Percentiles rank a stretch among this genome's conserved stretches.
phyloP scores from a whole-genome alignment of 192 early-diverging fungal genomes.

The Coemansia sp. region DNA sequence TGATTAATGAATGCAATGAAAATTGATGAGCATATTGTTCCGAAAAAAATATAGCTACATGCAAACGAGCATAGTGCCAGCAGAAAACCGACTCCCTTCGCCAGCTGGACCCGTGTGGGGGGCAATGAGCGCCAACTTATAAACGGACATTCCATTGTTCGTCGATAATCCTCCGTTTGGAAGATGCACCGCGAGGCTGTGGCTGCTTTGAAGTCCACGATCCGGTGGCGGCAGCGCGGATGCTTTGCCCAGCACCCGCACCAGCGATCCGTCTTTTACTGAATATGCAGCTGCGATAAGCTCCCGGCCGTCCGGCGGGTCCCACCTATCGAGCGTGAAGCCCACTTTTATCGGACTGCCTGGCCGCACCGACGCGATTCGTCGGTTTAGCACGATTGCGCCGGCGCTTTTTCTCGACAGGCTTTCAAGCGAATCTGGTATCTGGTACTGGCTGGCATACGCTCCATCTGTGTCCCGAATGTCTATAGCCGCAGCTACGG shows the following conservation, averaged over 20 bases:
- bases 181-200: constrained; percentile 6
- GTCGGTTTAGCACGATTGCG: constrained; percentile 16
- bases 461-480: background rate
- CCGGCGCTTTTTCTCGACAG: constrained; percentile 1
- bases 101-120: constrained; percentile 23
- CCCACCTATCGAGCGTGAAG: constrained; percentile 4
- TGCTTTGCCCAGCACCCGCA: constrained; percentile 12
- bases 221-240: background rate
- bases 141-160: constrained; percentile 18
- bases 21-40: background rate
- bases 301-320: constrained; percentile 10
- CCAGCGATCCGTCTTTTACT: constrained; percentile 26
- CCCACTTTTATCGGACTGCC: constrained; percentile 24
- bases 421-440: background rate
- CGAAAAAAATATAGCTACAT: constrained; percentile 8
- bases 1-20: background rate
- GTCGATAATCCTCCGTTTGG: constrained; percentile 12
- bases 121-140: constrained; percentile 31
- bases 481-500: background rate
- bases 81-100: constrained; percentile 19
- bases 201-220: background rate
- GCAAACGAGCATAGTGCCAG: constrained; percentile 40
- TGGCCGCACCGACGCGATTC: constrained; percentile 30
- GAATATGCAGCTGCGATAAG: constrained; percentile 35
- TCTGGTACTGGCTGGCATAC: background rate